These are phyloP conservation scores for Neopestalotiopsis rosae DNA, from an alignment of 2,329 filamentous ascomycete species.

Conservation along the genomic window DNA sequence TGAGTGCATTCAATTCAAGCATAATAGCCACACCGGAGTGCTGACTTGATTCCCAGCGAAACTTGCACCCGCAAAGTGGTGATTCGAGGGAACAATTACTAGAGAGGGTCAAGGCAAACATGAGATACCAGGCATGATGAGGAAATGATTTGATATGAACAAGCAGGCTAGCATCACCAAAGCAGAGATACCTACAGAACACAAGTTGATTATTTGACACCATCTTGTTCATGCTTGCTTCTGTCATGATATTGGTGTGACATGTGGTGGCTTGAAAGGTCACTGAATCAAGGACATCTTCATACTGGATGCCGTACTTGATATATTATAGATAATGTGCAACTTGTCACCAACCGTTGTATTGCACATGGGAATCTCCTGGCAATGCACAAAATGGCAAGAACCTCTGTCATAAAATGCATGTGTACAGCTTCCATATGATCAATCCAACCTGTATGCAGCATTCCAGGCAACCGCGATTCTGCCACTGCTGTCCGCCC, in stretches of 20 bases:
- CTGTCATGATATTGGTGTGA: neutral
- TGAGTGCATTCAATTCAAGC: constrained; percentile 51
- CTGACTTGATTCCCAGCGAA: constrained; percentile 53
- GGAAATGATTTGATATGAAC: neutral
- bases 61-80: constrained; percentile 62
- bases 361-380: too few species aligned
- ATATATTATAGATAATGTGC: too few species aligned
- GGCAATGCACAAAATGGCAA: too few species aligned
- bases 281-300: too few species aligned
- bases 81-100: constrained; percentile 69
- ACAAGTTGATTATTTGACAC: neutral
- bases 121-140: constrained; percentile 42
- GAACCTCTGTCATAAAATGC: neutral
- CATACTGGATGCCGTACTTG: too few species aligned
- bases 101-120: constrained; percentile 72
- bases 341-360: too few species aligned
- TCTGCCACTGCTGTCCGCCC: neutral
- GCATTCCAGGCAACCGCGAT: neutral
- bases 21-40: neutral
- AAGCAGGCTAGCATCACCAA: neutral
- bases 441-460: neutral
- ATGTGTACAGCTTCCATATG: neutral
- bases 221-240: neutral
- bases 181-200: neutral
- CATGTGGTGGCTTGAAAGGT: too few species aligned